Conservation (phyloP, 176 grass and related monocot genomes). For the Oryza glaberrima region DNA sequence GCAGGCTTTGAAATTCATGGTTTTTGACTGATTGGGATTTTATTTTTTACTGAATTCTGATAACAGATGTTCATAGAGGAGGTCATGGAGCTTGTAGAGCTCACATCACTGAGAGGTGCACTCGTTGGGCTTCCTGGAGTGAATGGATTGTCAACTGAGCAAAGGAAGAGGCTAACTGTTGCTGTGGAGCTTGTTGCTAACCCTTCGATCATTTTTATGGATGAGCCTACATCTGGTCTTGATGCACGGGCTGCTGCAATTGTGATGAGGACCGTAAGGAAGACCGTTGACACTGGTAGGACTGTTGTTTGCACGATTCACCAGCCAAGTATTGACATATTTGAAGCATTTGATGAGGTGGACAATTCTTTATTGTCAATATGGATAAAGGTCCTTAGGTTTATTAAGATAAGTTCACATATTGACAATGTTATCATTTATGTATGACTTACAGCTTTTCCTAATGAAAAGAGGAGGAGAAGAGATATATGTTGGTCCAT, state of each 20-base stretch:
- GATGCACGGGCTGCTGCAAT: conserved; percentile 91
- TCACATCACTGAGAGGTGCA: conserved; percentile 69
- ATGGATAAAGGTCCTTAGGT: conserved; percentile 23
- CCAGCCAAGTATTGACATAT: conserved; percentile 97
- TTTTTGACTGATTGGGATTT: conserved; percentile 23
- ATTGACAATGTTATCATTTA: conserved; percentile 26
- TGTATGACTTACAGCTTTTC: conserved; percentile 64
- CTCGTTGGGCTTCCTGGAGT: conserved; percentile 86
- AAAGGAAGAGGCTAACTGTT: conserved; percentile 88
- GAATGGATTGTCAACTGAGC: conserved; percentile 84
- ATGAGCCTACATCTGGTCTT: conserved; percentile 92
- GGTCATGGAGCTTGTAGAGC: conserved; percentile 92
- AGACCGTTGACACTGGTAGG: conserved; percentile 86
- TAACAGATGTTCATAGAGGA: conserved; percentile 87
- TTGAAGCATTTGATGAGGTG: conserved; percentile 96
- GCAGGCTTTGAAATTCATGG: conserved; percentile 13
- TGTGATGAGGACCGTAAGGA: conserved; percentile 92
- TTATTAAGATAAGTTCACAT: not conserved
- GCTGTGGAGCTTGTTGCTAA: conserved; percentile 95
- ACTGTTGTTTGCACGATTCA: conserved; percentile 96
- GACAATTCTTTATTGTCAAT: conserved; percentile 26
- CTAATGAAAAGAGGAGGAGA: conserved; percentile 92
- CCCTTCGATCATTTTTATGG: conserved; percentile 95
- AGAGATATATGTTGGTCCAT: conserved; percentile 90
- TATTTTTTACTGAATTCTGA: conserved; percentile 32